phyloP scores from a whole-genome alignment of 352 stramenopile genomes.

The Pythium scleroteichum region DNA sequence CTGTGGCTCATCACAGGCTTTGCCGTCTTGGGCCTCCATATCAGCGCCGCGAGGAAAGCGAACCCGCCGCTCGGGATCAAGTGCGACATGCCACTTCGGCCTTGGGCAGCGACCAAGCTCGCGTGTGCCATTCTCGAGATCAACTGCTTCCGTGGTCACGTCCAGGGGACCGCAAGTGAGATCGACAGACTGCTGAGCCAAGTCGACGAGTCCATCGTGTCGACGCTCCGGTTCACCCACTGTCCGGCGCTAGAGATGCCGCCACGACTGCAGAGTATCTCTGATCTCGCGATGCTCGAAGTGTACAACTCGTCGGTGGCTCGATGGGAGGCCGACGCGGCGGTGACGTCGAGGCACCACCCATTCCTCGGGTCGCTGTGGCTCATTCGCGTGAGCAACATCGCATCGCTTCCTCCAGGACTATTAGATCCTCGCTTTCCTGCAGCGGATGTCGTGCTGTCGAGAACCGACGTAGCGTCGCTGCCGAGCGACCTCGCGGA shows the following conservation, averaged over 20 bases:
- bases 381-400: conserved; percentile 7
- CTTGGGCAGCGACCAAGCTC: neutral
- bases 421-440: neutral
- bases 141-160: conserved; percentile 21
- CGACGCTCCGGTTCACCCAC: conserved; percentile 18
- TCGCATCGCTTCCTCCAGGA: neutral
- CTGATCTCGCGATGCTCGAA: conserved; percentile 14
- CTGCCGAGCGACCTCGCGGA: conserved; percentile 10
- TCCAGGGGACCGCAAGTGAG: neutral
- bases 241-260: conserved; percentile 14
- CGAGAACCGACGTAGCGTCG: conserved; percentile 1
- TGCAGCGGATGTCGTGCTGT: conserved; percentile 8
- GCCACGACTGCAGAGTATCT: neutral
- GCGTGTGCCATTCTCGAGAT: conserved; percentile 16
- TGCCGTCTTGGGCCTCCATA: neutral
- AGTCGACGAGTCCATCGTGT: neutral
- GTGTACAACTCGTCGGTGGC: conserved; percentile 26
- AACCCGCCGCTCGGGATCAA: conserved; percentile 1
- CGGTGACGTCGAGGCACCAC: conserved; percentile 3
- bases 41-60: neutral
- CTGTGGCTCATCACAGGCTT: conserved; percentile 4
- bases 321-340: conserved; percentile 10
- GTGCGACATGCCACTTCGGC: conserved; percentile 10
- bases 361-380: conserved; percentile 1
- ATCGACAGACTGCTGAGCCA: neutral